Evolutionary conservation across 139 green algal genomes (phyloP).

Genomic region (Closterium sp.): DNA sequence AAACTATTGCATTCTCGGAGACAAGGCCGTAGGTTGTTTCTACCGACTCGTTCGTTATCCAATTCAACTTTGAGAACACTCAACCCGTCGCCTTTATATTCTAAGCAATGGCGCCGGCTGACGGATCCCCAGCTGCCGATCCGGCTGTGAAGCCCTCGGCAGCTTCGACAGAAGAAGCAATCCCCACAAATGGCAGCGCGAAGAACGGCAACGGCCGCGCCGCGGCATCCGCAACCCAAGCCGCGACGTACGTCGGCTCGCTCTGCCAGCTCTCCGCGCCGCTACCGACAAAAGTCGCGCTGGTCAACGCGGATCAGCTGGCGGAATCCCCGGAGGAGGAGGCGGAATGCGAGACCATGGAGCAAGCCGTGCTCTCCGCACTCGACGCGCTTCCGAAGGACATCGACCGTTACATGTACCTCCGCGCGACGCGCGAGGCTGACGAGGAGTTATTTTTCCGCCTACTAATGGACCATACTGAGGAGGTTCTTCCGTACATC

Average conservation of each 20-base stretch:
- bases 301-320: background rate
- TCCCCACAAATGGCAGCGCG: background rate
- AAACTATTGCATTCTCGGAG: background rate
- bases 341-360: background rate
- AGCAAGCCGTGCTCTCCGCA: background rate
- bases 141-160: background rate
- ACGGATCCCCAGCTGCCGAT: background rate
- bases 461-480: background rate
- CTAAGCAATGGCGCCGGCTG: background rate
- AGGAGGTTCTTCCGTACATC: background rate
- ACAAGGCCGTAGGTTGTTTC: background rate
- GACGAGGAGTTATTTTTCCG: background rate
- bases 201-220: background rate
- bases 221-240: background rate
- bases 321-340: background rate
- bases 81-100: background rate
- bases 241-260: background rate
- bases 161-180: background rate
- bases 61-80: background rate
- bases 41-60: background rate
- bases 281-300: background rate
- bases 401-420: conserved; percentile 1
- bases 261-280: background rate
- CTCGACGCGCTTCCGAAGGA: background rate
- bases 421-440: background rate